Conservation (phyloP, 2,329 filamentous ascomycete genomes). For the Fusarium floridanum region DNA sequence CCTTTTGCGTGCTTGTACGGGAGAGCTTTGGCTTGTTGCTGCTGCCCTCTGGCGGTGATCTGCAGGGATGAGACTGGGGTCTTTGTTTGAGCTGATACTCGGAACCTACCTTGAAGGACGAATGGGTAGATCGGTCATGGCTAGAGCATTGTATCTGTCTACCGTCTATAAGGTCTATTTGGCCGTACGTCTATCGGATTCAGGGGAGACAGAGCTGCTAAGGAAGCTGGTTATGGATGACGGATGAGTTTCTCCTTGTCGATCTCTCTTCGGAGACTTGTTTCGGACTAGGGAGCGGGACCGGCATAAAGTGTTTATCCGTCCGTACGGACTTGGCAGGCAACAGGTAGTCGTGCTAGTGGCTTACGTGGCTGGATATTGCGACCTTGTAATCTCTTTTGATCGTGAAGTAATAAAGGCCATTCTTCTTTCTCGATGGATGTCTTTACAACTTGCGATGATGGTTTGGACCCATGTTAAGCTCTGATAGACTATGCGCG, state of each 20-base stretch:
- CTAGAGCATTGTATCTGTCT: background rate
- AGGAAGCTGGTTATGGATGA: background rate
- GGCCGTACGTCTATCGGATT: background rate
- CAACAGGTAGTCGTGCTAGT: background rate
- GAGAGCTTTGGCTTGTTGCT: constrained; percentile 22
- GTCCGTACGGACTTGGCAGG: background rate
- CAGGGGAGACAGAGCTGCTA: background rate
- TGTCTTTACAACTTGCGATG: background rate
- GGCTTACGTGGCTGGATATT: background rate
- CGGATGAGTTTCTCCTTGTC: background rate
- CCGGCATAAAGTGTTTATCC: background rate
- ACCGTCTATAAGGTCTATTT: background rate
- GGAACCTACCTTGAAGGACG: background rate
- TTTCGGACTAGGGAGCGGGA: background rate
- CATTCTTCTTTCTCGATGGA: background rate
- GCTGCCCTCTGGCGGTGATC: background rate
- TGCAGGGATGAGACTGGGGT: background rate
- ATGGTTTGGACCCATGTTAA: background rate
- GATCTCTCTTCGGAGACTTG: background rate
- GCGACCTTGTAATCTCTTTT: background rate
- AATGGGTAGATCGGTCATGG: background rate
- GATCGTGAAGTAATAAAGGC: background rate
- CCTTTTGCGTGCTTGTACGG: constrained; percentile 38
- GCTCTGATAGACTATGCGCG: background rate
- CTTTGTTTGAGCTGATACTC: background rate